A percentile compares a stretch with the other conserved stretches of the same genome.
Evolutionary conservation across 202 grass and related monocot genomes (phyloP).

Genomic region (Schoenoplectus tabernaemontani): DNA sequence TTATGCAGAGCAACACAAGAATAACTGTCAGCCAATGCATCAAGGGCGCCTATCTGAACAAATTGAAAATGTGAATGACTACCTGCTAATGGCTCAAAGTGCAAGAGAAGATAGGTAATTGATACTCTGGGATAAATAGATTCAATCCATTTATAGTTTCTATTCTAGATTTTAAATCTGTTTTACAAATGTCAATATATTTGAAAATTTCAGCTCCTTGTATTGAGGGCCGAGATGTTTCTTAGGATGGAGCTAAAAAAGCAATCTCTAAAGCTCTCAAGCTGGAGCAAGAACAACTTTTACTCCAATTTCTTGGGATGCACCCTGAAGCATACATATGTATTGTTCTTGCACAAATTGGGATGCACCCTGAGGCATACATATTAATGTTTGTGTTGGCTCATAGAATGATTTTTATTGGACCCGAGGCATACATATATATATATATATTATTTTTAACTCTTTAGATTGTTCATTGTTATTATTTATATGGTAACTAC

Average conservation of each 20-base stretch:
- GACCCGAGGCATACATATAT: too few species aligned
- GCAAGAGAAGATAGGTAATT: too few species aligned
- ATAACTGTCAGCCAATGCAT: too few species aligned
- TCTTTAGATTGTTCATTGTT: too few species aligned
- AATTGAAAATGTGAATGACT: too few species aligned
- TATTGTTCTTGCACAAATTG: constrained; percentile 29
- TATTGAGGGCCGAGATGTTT: constrained; percentile 39
- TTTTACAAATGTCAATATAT: background rate
- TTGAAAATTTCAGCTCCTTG: constrained; percentile 27
- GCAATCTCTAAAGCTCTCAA: constrained; percentile 15
- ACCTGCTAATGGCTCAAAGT: too few species aligned
- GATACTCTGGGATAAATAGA: too few species aligned
- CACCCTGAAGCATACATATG: constrained; percentile 11
- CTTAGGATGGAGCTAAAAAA: constrained; percentile 21
- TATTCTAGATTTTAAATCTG: too few species aligned
- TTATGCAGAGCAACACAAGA: too few species aligned
- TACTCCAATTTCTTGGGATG: constrained; percentile 16
- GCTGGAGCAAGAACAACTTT: background rate
- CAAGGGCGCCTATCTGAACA: too few species aligned
- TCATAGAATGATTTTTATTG: background rate
- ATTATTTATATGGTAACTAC: background rate
- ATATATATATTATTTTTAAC: too few species aligned
- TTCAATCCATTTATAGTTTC: background rate
- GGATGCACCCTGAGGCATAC: constrained; percentile 20
- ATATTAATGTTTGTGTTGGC: background rate